Conservation (phyloP, 768 basidiomycete species). For the Rossbeevera mucosa region DNA sequence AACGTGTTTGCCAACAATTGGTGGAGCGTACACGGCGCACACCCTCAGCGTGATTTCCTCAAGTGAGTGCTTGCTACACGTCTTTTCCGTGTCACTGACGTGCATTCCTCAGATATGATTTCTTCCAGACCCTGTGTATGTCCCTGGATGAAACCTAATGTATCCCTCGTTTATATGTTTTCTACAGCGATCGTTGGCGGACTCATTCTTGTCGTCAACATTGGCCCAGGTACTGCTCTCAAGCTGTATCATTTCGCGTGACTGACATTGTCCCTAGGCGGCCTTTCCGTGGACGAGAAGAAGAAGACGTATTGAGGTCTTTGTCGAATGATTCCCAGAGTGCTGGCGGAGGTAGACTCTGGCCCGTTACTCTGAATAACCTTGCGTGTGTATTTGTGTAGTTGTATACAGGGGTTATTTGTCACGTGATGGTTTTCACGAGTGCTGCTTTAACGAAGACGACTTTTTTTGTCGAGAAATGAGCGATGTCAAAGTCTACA, state of each 20-base stretch:
- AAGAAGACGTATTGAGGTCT: constrained; percentile 79
- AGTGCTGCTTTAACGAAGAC: not conserved
- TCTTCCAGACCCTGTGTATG: constrained; percentile 92
- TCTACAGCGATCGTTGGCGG: constrained; percentile 86
- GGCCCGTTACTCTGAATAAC: constrained; percentile 7
- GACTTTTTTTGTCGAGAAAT: constrained; percentile 13
- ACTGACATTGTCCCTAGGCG: constrained; percentile 48
- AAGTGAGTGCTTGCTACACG: constrained; percentile 55
- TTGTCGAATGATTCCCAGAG: not conserved
- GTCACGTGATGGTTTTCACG: constrained; percentile 16
- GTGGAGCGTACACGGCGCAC: constrained; percentile 90
- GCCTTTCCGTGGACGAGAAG: constrained; percentile 97
- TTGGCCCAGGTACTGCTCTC: constrained; percentile 74
- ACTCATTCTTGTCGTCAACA: constrained; percentile 94
- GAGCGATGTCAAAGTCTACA: constrained; percentile 77
- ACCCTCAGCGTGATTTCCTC: constrained; percentile 96
- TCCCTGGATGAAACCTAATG: not conserved
- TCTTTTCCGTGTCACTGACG: constrained; percentile 18
- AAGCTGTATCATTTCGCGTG: not conserved
- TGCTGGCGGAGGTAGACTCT: constrained; percentile 8
- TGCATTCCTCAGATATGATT: constrained; percentile 72
- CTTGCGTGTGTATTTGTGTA: not conserved
- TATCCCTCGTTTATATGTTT: constrained; percentile 8
- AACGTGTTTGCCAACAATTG: constrained; percentile 99
- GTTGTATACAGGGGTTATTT: constrained; percentile 5